Conservation (phyloP, 192 early-diverging fungal species). For the Coemansia sp. region DNA sequence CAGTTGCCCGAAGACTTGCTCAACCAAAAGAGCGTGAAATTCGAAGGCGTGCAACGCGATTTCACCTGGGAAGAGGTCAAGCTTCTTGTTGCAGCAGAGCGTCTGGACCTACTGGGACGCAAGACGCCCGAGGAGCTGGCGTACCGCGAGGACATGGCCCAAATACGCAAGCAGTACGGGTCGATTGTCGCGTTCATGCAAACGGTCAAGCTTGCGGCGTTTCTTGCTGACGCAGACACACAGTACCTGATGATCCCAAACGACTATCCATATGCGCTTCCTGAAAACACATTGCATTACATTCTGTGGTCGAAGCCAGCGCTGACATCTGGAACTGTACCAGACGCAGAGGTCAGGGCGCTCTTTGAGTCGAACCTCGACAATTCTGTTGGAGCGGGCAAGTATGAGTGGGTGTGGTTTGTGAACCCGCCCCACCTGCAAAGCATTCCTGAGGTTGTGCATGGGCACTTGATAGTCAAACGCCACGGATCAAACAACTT, state of each 20-base stretch:
- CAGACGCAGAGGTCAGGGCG: slow-evolving; percentile 18
- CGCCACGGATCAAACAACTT: slow-evolving; percentile 2
- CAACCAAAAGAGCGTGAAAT: slow-evolving; percentile 15
- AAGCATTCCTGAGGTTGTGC: slow-evolving; percentile 50
- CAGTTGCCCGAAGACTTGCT: slow-evolving; percentile 16
- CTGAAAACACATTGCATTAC: slow-evolving; percentile 23
- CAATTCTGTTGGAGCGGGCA: slow-evolving; percentile 20
- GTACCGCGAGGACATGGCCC: slow-evolving; percentile 33
- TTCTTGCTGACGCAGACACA: slow-evolving; percentile 21
- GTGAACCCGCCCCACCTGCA: slow-evolving; percentile 55
- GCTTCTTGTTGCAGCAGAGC: slow-evolving; percentile 32
- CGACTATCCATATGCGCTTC: slow-evolving; percentile 57
- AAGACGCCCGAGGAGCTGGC: slow-evolving; percentile 21
- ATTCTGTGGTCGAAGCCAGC: slow-evolving; percentile 54
- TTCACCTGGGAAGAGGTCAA: slow-evolving; percentile 46
- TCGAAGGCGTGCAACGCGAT: slow-evolving; percentile 19
- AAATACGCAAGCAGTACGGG: slow-evolving; percentile 32
- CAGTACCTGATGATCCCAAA: slow-evolving; percentile 46
- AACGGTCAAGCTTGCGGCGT: slow-evolving; percentile 40
- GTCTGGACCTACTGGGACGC: slow-evolving; percentile 45
- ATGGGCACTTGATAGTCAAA: slow-evolving; percentile 43
- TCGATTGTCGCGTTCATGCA: slow-evolving; percentile 32
- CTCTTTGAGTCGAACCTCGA: slow-evolving; percentile 24
- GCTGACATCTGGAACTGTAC: slow-evolving; percentile 24
- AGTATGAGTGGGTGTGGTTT: slow-evolving; percentile 54